Base-by-base conservation (phyloP, 352 stramenopile genomes). In the Plasmopara halstedii region DNA sequence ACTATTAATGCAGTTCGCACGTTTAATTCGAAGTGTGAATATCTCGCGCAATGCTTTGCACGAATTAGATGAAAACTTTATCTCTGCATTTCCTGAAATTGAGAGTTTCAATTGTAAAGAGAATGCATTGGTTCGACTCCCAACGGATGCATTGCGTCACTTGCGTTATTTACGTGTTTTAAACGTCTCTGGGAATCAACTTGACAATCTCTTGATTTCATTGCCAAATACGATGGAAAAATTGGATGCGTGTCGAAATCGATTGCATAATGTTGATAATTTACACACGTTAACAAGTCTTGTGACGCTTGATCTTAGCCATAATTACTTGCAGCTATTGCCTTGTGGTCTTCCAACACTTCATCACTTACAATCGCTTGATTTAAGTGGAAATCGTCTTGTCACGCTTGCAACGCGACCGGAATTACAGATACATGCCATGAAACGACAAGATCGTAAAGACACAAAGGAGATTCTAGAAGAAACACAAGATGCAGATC, bases 31-130 rank as follows among this genome's bases (percentile, higher is more conserved):
- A 9, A 67, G 59, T 5, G 61, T 90, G 3, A 88, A 90, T 41
- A 41, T 88, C 3, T 81, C 71, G 46, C 75, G 67, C 25, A 90
- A 90, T 43, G 67, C 71, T 17, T 52, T 90, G 3, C 73, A 75
- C 0, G 69, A 82, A 45, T 33, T 90, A 13, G 69, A 75, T 0
- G 22, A 60, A 2, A 29, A 18, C n/a, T 88, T 90, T 46, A 57
- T 76, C 23, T 41, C 34, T 4, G 60, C 67, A 3, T 90, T 90
- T 33, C 60, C 57, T 1, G 67, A 85, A 40, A 64, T 59, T 1
- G 67, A 84, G 11, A 64, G 32, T 7, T 18, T 87, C 2, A 26
- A 81, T 46, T 77, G 56, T 50, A 90, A 83, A 44, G 78, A 88
- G 32, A 90, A 90, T 36, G 48, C 64, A 7, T 59, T 90, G 14